Evolutionary conservation across 2,329 filamentous ascomycete species (phyloP), one percentile per base, ranked within the genome.

Genomic region (Sclerotinia trifoliorum): DNA sequence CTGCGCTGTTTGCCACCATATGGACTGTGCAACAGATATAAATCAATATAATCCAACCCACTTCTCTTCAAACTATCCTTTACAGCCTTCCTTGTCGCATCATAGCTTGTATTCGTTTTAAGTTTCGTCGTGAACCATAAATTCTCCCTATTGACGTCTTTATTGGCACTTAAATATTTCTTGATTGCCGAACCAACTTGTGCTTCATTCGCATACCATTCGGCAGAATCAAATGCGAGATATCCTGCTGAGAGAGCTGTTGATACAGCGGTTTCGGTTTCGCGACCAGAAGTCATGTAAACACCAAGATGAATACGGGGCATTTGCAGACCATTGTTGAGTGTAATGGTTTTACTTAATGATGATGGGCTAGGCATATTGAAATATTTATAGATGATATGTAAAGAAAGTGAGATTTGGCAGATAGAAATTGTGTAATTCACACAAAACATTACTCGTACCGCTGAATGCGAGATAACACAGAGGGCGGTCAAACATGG

Each of bases 71-170:
- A 82, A 42, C 86, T 90, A 76, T 85, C 77, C 70, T 83, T 86
- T 71, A 95, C 91, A 0, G 89, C 88, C 70, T 80, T 81, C 62
- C 88, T 84, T 32, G 90, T 90, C 4, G 81, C 80, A n/a, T 90
- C 84, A 77, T 94, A 94, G 5, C 84, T 84, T 1, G 82, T 82
- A 73, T 80, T 80, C 68, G 83, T 87, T 1, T 87, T 87, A 19
- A 95, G 83, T 80, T 95, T 96, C 48, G 89, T 90, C 0, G 92
- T 95, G 78, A 92, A 94, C 78, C 92, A 92, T 65, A 95, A 81
- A 74, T 94, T 88, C 68, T 88, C 85, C 6, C 92, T 85, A 71
- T 82, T 84, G 39, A 93, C 77, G 0, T 80, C 82, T 0, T 81
- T 74, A 71, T 86, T 86, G 17, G 80, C 79, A 3, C 74, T 75